Evolutionary conservation across 306 rosid genomes (phyloP).

Genomic region (Cajanus cajan): DNA sequence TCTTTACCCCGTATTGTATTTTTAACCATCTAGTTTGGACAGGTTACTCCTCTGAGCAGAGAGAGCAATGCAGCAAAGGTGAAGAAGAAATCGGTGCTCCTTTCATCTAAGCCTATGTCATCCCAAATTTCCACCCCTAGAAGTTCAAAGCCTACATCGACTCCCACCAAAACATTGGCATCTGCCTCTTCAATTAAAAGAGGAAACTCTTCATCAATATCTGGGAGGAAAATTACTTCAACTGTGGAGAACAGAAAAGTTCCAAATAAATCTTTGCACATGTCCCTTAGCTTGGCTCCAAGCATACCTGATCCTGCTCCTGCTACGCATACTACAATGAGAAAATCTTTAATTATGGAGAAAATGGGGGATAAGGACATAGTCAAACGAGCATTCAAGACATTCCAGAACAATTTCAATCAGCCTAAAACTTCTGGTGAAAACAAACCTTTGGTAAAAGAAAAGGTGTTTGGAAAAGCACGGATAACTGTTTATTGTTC

Average conservation of each 20-base stretch:
- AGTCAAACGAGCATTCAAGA: slow-evolving; percentile 73
- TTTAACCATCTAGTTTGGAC: slow-evolving; percentile 23
- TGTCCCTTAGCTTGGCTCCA: slow-evolving; percentile 60
- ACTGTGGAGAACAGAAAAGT: slow-evolving; percentile 45
- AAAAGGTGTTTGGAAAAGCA: slow-evolving; percentile 42
- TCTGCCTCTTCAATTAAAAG: slow-evolving; percentile 41
- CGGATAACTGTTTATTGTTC: not conserved
- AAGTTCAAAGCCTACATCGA: slow-evolving; percentile 43
- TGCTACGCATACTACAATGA: slow-evolving; percentile 37
- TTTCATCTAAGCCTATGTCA: slow-evolving; percentile 47
- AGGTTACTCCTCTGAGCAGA: slow-evolving; percentile 48
- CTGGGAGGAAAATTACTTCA: slow-evolving; percentile 39
- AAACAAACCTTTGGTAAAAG: slow-evolving; percentile 44
- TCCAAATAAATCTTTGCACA: slow-evolving; percentile 51
- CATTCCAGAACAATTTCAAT: slow-evolving; percentile 65
- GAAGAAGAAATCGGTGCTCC: slow-evolving; percentile 48
- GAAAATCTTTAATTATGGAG: slow-evolving; percentile 74
- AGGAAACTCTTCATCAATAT: slow-evolving; percentile 38
- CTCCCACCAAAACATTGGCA: slow-evolving; percentile 35
- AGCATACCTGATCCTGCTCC: slow-evolving; percentile 42
- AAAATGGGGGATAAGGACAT: slow-evolving; percentile 83
- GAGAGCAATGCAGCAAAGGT: slow-evolving; percentile 41
- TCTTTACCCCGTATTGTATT: slow-evolving; percentile 1
- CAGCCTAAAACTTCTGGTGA: slow-evolving; percentile 44
- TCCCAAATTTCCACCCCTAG: slow-evolving; percentile 47